Base-by-base conservation (phyloP, 2,329 filamentous ascomycete species). In the Xylariaceae sp. region DNA sequence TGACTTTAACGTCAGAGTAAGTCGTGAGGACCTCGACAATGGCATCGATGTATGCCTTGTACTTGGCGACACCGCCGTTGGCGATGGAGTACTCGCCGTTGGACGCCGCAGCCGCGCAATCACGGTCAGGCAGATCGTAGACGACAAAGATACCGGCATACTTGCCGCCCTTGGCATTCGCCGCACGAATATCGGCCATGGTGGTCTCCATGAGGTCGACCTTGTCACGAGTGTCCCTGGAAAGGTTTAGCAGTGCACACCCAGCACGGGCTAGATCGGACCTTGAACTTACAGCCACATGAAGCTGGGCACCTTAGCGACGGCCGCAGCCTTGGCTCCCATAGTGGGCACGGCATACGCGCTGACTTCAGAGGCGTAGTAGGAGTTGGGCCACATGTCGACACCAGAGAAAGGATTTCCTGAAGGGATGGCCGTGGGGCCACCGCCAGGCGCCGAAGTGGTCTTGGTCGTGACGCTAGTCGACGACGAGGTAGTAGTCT, bases 321-420 rank as follows among this genome's bases (percentile, higher is more conserved):
- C 71, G 33, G 65, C 67, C 14, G 67, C 66, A 5, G 72, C 71
- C 44, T 68, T 70, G 13, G 74, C 69, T 8, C 73, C 73, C 43
- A 86, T 61, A 12, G 73, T 75, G 7, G 82, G 81, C 14, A 85
- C 71, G 6, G 82, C 82, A 13, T 71, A 61, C 24, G 57, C 69
- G 39, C 67, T 65, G 40, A 78, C 65, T 56, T 77, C 71, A 13
- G 69, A 71, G n/a, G 68, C 63, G 52, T 77, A 78, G 62, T 69
- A 75, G 39, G 56, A 59, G 59, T 77, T 77, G 53, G 72, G 68
- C 65, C 70, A 76, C 51, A 70, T 61, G 35, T 65, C 57, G 35
- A 74, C 69, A 12, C 67, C 70, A 9, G 55, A 44, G 56, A 73
- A 76, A 11, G 72, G 71, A 61, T 77, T 78, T n/a, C 76, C 78